Base-by-base conservation (phyloP, 441 rosid genomes). In the Populus hybrid region DNA sequence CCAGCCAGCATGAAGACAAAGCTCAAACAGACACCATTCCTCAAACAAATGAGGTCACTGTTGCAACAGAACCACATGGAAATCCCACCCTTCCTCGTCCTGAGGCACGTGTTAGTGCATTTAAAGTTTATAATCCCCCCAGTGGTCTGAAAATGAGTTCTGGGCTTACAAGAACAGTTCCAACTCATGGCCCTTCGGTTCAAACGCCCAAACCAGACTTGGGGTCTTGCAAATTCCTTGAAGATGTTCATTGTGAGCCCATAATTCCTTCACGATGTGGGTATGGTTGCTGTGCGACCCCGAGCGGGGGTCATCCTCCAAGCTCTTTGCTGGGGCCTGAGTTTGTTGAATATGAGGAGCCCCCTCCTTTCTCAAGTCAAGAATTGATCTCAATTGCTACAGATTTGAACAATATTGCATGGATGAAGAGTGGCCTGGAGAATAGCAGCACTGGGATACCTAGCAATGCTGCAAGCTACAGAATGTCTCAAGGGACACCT, bases 331-430 rank as follows among this genome's bases (percentile, higher is more conserved):
- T 92, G 79, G 97, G 98, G 74, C 94, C 93, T 1, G 98, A 91
- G 82, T 94, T 94, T 80, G 86, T 92, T n/a, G 99, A 93, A 74
- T 91, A 90, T 73, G 92, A n/a, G n/a, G n/a, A n/a, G n/a, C n/a
- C n/a, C n/a, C n/a, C n/a, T n/a, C n/a, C n/a, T n/a, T n/a, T n/a
- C 80, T 84, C 91, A 21, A 87, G 87, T 82, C 93, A 88, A 61
- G 97, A 95, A 78, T 78, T 95, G 65, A 84, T 92, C 81, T 89
- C 96, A 73, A 86, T 90, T 77, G 97, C 97, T 31, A 89, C 95
- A 0, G 98, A 95, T 78, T 79, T 95, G 86, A 95, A 92, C 90
- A 93, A 86, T 81, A 89, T 92, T 72, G 94, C 97, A 8, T 91
- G 98, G 97, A 89, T 92, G 63, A 90, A 84, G 82, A 95, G 95